Evolutionary conservation across 2,329 filamentous ascomycete genomes (phyloP).

Genomic region (Aphanocladium album): DNA sequence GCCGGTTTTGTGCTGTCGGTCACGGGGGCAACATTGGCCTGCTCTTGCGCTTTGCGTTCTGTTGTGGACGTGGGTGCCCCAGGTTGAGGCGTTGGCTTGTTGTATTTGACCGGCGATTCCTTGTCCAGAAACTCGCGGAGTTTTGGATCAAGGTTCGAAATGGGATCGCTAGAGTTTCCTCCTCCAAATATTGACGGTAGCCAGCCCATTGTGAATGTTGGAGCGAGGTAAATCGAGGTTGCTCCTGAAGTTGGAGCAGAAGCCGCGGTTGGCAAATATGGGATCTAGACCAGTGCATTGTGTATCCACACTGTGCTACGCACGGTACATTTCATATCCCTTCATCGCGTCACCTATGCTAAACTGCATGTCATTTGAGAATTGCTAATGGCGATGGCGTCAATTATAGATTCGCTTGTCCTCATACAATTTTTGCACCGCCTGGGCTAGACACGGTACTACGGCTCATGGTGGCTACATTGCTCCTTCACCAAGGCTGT

Average conservation of each 20-base stretch:
- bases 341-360: too few species aligned
- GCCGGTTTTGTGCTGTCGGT: slow-evolving; percentile 1
- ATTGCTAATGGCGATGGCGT: too few species aligned
- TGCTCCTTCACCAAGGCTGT: too few species aligned
- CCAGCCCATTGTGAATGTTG: slow-evolving; percentile 47
- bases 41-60: slow-evolving; percentile 15
- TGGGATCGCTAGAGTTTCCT: slow-evolving; percentile 48
- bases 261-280: background rate
- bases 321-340: background rate
- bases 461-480: too few species aligned
- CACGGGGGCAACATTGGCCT: slow-evolving; percentile 18
- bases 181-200: slow-evolving; percentile 49
- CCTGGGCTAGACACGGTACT: too few species aligned
- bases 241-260: slow-evolving; percentile 7
- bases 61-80: background rate
- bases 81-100: slow-evolving; percentile 21
- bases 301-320: slow-evolving; percentile 17
- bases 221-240: background rate
- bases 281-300: slow-evolving; percentile 17
- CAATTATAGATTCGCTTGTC: too few species aligned
- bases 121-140: slow-evolving; percentile 80
- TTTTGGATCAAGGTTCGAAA: slow-evolving; percentile 73
- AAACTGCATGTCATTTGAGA: background rate
- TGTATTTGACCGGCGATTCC: slow-evolving; percentile 72
- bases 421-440: too few species aligned